Base-by-base conservation (phyloP, 2,329 filamentous ascomycete genomes). In the Trichoderma cornu-damae region DNA sequence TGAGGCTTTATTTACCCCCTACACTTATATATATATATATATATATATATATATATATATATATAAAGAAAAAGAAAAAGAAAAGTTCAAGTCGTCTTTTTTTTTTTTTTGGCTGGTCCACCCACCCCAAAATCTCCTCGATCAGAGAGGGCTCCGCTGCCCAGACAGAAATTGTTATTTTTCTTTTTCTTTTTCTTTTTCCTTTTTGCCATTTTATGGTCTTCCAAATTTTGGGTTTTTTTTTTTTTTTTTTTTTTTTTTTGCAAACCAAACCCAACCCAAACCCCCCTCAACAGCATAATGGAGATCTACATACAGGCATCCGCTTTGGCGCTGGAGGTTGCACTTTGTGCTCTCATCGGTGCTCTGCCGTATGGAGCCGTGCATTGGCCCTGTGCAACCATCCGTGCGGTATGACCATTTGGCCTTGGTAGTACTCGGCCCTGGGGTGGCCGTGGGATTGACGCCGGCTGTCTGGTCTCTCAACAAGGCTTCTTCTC, bases 401-500 rank as follows among this genome's bases (percentile, higher is more conserved):
- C 77, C 56, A 63, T 66, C 66, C 68, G 69, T 66, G 71, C 68
- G 75, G 26, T 78, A 71, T 71, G 65, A 77, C 75, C 49, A 53
- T 56, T 55, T 67, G 63, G 59, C 24, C n/a, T 61, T 65, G 66
- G 65, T 69, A 50, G 59, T 61, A 69, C 67, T 62, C 59, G 60
- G 62, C 60, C 65, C 64, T 61, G 59, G 64, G n/a, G n/a, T 66
- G 62, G 61, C 64, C 66, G 67, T 70, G 69, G 62, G 66, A 66
- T 61, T 58, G 43, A 54, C 53, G 28, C 60, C 51, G 46, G 42
- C 42, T 52, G 22, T 14, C 38, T 43, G 51, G 30, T 22, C 38
- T 26, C 26, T 48, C 35, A 55, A 50, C 35, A 18, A 50, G 22
- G 26, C 24, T 38, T 32, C 24, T 38, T 32, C 46, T 59, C 63